Evolutionary conservation across 164 flowering plant species (phyloP), one percentile per base, ranked within the genome.

Genomic region (Dillenia turbinata): DNA sequence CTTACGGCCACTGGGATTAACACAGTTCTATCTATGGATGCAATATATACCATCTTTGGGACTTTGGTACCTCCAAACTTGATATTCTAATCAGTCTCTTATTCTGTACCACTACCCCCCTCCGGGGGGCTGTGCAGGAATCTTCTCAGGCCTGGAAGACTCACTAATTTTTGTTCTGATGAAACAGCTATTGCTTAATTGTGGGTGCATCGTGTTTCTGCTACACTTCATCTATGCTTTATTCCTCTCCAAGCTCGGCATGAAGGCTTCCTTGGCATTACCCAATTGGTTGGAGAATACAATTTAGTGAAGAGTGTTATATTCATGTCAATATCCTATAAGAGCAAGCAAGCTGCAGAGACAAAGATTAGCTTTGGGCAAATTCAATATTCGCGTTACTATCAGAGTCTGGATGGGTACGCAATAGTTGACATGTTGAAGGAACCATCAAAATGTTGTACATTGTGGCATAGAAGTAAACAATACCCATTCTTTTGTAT

Each of bases 221-320:
- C 76, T 94, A 10, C 97, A 91, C 80, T 69, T 89, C 57, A 61
- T 94, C 54, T 91, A 91, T 71, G 84, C 92, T 9, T 51, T 91
- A 46, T 82, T 91, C 75, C 81, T 89, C 52, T 59, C 84, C 15
- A 84, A 86, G 59, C 91, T 88, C 59, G 99, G 96, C 52, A 86
- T 91, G 96, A 89, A 74, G 65, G 45, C 76, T 52, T 81, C 88
- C 14, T 66, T 91, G 64, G 67, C 71, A 54, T 54, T 94, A 64
- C 99, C 97, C 51, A 77, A 66, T 69, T 94, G 99, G 97, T 68
- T 89, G 40, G 81, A 73, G 63, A 82, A 73, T 62, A 93, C 95
- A 33, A 56, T 89, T 14, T 74, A 19, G 22, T 19, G 22, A 19
- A 19, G 1, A 19, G 1, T 19, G 22, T 19, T 19, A 19, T 19